Evolutionary conservation across 768 basidiomycete species (phyloP), one percentile per base, ranked within the genome.

Genomic region (Suillus subalutaceus): DNA sequence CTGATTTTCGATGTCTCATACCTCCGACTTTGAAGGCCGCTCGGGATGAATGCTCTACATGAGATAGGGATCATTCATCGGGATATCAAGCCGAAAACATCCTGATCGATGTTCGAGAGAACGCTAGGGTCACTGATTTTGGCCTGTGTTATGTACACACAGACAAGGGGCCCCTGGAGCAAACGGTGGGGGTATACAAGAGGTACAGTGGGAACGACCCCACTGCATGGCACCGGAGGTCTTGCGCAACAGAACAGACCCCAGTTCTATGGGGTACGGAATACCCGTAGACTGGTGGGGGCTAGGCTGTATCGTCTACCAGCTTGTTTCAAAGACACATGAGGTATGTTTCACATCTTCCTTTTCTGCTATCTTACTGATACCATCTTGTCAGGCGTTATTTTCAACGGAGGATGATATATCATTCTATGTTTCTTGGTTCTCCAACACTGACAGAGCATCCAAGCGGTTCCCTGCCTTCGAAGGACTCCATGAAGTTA

Each of bases 51-150:
- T 6, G 71, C 77, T 44, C 74, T 91, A 48, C 89, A 90, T 68
- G 77, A 76, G 35, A 82, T 86, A 72, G 88, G 87, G 48, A 85
- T 91, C 63, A 82, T 90, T 35, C 89, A 90, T 74, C 82, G 89
- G 16, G 88, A 90, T 67, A 82, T 91, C 66, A 91, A 52, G 23
- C 23, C 6, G 48, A 4, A 23, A 52, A 52, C 6, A 52, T 52
- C 23, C 50, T 52, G 23, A 52, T 52, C 7, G 23, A 52, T 5
- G 6, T 15, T 26, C 15, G 23, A 52, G 13, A 52, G 15, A 52
- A 52, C 7, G 23, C 16, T 6, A 26, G 50, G 13, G 16, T 52
- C 50, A 13, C 23, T 16, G 50, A 52, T 5, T 52, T 52, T 15
- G 50, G 50, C 15, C 7, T 52, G 13, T 15, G 23, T 26, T 26